Conservation (phyloP, 768 basidiomycete species). For the Boletus speciosus region DNA sequence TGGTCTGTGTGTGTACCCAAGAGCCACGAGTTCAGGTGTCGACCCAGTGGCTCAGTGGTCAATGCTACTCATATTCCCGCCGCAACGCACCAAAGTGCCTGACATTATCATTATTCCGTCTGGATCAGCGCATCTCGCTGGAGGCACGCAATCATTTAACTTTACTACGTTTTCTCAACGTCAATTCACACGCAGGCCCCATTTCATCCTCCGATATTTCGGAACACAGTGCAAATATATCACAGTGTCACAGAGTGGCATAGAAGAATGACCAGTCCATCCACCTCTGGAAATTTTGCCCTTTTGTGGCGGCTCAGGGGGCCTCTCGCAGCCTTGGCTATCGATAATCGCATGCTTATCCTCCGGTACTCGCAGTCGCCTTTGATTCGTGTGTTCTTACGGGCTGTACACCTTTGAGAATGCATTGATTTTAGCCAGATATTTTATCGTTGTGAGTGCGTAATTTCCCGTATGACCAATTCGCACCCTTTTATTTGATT, state of each 20-base stretch:
- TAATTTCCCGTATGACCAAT: conserved; percentile 4
- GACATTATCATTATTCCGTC: conserved; percentile 1
- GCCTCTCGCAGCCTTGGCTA: conserved; percentile 17
- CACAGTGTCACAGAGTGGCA: conserved; percentile 15
- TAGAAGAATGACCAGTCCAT: conserved; percentile 17
- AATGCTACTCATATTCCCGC: background rate
- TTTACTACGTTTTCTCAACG: conserved; percentile 9
- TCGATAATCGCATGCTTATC: conserved; percentile 28
- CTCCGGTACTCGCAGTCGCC: conserved; percentile 1
- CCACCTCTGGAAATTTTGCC: conserved; percentile 21
- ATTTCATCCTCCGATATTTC: conserved; percentile 10
- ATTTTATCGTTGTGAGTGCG: conserved; percentile 5
- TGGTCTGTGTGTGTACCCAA: background rate
- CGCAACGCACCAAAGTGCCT: background rate
- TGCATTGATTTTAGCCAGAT: background rate
- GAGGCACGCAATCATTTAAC: conserved; percentile 17
- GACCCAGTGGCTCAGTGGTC: background rate
- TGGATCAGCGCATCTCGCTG: conserved; percentile 1
- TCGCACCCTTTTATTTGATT: background rate
- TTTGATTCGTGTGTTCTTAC: background rate
- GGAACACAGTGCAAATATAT: conserved; percentile 15
- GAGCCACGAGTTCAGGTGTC: background rate
- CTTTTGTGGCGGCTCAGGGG: conserved; percentile 28
- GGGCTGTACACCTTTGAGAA: background rate
- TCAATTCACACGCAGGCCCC: conserved; percentile 17